These are phyloP conservation scores for Arachnomyces sp. DNA, from an alignment of 2,329 filamentous ascomycete genomes.

Conservation along the genomic window DNA sequence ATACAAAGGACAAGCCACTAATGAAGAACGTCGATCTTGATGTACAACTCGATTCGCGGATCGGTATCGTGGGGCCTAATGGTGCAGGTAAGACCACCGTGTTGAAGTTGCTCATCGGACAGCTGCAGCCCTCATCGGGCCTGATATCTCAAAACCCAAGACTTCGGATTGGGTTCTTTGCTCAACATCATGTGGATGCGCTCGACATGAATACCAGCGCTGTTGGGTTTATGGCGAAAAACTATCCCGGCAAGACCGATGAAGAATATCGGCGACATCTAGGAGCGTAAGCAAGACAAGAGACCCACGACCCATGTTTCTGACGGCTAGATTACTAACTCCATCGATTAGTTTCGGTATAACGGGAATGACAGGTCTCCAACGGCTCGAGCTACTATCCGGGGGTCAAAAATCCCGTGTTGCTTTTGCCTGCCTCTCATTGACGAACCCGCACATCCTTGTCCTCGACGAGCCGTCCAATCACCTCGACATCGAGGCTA, in stretches of 20 bases:
- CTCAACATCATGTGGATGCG: slow-evolving; percentile 95
- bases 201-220: slow-evolving; percentile 82
- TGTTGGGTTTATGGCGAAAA: slow-evolving; percentile 92
- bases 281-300: slow-evolving; percentile 60
- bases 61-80: slow-evolving; percentile 98
- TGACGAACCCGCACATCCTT: slow-evolving; percentile 92
- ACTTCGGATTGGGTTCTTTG: slow-evolving; percentile 89
- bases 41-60: slow-evolving; percentile 94
- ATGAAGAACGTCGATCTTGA: slow-evolving; percentile 85
- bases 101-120: slow-evolving; percentile 92
- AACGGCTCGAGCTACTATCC: slow-evolving; percentile 89
- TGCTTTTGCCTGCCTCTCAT: slow-evolving; percentile 88
- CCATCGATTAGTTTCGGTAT: slow-evolving; percentile 48
- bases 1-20: slow-evolving; percentile 68
- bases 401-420: slow-evolving; percentile 98
- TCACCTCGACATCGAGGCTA: slow-evolving; percentile 97
- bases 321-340: slow-evolving; percentile 33
- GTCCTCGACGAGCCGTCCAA: slow-evolving; percentile 98
- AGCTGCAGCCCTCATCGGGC: slow-evolving; percentile 66
- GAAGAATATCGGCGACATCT: slow-evolving; percentile 95
- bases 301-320: background rate
- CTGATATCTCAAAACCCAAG: slow-evolving; percentile 82
- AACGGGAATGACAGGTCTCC: slow-evolving; percentile 90
- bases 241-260: slow-evolving; percentile 81
- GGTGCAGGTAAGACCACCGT: slow-evolving; percentile 97